Conservation (phyloP, 1,284 basidiomycete species). For the Ganoderma multipileum region DNA sequence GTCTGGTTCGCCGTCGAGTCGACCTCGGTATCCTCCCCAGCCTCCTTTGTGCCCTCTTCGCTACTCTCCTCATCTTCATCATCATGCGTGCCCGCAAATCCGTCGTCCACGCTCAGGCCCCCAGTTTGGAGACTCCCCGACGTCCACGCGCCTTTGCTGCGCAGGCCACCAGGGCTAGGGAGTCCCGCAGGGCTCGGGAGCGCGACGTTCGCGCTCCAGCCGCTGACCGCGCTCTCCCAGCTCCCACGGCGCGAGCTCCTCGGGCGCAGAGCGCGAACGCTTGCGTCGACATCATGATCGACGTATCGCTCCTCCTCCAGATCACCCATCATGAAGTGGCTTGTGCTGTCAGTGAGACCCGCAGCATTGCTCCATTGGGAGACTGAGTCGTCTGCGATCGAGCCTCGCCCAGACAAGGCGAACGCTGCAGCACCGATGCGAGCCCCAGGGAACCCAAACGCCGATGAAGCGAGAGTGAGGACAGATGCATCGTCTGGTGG, state of each 20-base stretch:
- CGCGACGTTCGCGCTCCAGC: constrained; percentile 71
- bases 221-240: constrained; percentile 84
- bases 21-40: constrained; percentile 1
- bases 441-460: constrained; percentile 74
- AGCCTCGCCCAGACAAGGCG: constrained; percentile 39
- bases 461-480: constrained; percentile 92
- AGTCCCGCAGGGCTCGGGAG: constrained; percentile 43
- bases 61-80: constrained; percentile 18
- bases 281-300: constrained; percentile 77
- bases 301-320: constrained; percentile 49
- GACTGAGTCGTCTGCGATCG: constrained; percentile 64
- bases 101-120: constrained; percentile 47
- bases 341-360: constrained; percentile 66
- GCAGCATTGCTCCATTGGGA: constrained; percentile 63
- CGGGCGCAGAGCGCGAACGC: constrained; percentile 79
- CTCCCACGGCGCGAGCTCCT: constrained; percentile 82
- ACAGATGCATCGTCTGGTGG: constrained; percentile 93
- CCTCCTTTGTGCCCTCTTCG: constrained; percentile 6
- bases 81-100: constrained; percentile 24
- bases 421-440: constrained; percentile 42
- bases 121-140: constrained; percentile 61
- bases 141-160: constrained; percentile 65
- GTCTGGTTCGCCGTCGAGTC: constrained; percentile 7
- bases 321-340: constrained; percentile 68
- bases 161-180: constrained; percentile 46